These are phyloP conservation scores for Dunaliella primolecta DNA, from an alignment of 139 green algal species.

Conservation along the genomic window DNA sequence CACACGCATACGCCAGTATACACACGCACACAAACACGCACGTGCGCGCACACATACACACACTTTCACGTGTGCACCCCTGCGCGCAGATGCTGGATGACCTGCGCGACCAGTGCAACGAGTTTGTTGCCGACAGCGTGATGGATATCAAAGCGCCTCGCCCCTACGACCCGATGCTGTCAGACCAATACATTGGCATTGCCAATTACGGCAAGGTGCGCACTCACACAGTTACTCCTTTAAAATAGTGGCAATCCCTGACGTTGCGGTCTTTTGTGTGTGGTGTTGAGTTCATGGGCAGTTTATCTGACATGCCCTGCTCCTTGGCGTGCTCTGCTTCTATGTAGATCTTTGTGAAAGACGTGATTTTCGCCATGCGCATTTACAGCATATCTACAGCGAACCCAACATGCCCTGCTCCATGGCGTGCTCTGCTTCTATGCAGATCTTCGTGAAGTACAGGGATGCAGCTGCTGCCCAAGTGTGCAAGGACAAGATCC, in stretches of 20 bases:
- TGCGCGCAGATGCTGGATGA: constrained; percentile 31
- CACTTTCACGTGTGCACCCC: no score
- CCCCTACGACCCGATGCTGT: background rate
- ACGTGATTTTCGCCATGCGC: no score
- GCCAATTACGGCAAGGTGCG: constrained; percentile 29
- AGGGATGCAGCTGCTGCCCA: background rate
- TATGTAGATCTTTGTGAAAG: constrained; percentile 25
- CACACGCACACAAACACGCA: background rate
- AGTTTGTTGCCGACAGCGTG: background rate
- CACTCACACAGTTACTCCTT: no score
- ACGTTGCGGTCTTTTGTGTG: no score
- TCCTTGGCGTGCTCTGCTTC: background rate
- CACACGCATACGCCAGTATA: no score
- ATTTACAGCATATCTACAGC: no score
- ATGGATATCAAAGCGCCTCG: constrained; percentile 24
- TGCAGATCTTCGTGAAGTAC: constrained; percentile 30
- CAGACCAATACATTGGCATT: constrained; percentile 18
- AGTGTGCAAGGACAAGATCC: constrained; percentile 19
- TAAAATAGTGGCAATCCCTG: no score
- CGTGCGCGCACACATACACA: background rate
- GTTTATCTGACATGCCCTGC: no score
- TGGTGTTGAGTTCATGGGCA: no score
- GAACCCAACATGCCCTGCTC: no score
- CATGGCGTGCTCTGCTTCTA: background rate
- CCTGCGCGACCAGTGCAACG: constrained; percentile 27